These are phyloP conservation scores for Claviceps africana DNA, from an alignment of 2,329 filamentous ascomycete species.

Conservation along the genomic window DNA sequence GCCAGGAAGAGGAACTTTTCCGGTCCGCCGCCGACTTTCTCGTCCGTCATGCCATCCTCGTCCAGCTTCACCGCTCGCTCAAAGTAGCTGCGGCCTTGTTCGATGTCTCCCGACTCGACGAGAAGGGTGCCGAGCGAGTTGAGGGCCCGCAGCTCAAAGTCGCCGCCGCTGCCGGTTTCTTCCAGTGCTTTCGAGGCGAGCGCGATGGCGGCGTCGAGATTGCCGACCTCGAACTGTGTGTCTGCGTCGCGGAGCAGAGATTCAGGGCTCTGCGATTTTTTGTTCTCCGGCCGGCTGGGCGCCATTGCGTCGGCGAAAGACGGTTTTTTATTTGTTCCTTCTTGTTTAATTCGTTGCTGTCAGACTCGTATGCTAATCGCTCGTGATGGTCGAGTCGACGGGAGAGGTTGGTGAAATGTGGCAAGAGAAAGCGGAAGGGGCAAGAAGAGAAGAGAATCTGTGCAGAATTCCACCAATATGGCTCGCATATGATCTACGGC, in stretches of 20 bases:
- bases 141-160: slow-evolving; percentile 48
- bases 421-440: background rate
- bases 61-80: slow-evolving; percentile 61
- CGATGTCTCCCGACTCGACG: slow-evolving; percentile 69
- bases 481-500: background rate
- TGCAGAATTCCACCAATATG: background rate
- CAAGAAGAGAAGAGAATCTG: background rate
- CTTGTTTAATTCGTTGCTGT: background rate
- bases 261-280: slow-evolving; percentile 17
- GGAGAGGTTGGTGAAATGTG: background rate
- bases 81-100: slow-evolving; percentile 60
- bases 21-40: slow-evolving; percentile 63
- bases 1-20: slow-evolving; percentile 95
- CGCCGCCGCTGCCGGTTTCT: slow-evolving; percentile 28
- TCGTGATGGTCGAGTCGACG: background rate
- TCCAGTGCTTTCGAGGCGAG: slow-evolving; percentile 31
- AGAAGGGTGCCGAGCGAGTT: slow-evolving; percentile 70
- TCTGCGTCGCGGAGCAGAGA: slow-evolving; percentile 25
- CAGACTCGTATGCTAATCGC: background rate
- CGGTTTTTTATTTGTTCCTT: background rate
- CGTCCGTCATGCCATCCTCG: slow-evolving; percentile 54
- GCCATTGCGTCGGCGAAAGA: slow-evolving; percentile 20
- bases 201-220: slow-evolving; percentile 24
- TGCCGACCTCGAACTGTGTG: slow-evolving; percentile 28
- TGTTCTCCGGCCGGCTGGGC: slow-evolving; percentile 25